phyloP scores from a whole-genome alignment of 306 rosid genomes.

The Erythrophleum fordii region DNA sequence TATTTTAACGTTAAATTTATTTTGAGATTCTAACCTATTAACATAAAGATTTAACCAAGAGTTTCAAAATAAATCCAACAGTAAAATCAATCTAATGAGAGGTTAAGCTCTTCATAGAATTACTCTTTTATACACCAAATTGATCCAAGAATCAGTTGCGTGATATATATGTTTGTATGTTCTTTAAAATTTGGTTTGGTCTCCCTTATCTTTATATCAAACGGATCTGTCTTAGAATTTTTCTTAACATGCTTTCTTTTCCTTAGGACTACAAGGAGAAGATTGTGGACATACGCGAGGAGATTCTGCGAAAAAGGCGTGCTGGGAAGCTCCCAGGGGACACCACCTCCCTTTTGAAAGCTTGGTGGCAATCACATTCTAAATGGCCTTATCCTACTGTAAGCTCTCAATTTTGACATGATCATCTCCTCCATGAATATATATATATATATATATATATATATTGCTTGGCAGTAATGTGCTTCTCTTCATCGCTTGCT shows the following conservation, averaged over 20 bases:
- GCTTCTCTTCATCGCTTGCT: not conserved
- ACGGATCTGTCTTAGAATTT: too few relatives aligned
- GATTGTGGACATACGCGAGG: conserved; percentile 89
- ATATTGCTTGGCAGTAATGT: not conserved
- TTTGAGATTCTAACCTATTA: too few relatives aligned
- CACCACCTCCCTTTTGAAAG: conserved; percentile 88
- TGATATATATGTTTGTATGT: too few relatives aligned
- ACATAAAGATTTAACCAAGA: too few relatives aligned
- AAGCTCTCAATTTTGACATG: conserved; percentile 11
- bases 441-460: not conserved
- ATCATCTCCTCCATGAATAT: not conserved
- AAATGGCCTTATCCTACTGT: conserved; percentile 99
- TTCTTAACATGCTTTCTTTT: not conserved
- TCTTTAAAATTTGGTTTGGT: too few relatives aligned
- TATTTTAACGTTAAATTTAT: too few relatives aligned
- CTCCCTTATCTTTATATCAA: too few relatives aligned
- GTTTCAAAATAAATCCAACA: too few relatives aligned
- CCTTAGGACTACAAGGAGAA: conserved; percentile 90
- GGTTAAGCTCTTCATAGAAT: too few relatives aligned
- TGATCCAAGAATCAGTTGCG: too few relatives aligned
- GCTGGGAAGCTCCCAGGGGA: conserved; percentile 98
- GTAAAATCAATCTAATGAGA: too few relatives aligned
- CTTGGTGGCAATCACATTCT: conserved; percentile 98
- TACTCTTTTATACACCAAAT: too few relatives aligned
- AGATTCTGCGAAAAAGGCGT: conserved; percentile 89